A percentile compares a stretch with the other conserved stretches of the same genome.
Evolutionary conservation across 805 yeast species (phyloP).

Genomic region (Wickerhamomyces strasburgensis): DNA sequence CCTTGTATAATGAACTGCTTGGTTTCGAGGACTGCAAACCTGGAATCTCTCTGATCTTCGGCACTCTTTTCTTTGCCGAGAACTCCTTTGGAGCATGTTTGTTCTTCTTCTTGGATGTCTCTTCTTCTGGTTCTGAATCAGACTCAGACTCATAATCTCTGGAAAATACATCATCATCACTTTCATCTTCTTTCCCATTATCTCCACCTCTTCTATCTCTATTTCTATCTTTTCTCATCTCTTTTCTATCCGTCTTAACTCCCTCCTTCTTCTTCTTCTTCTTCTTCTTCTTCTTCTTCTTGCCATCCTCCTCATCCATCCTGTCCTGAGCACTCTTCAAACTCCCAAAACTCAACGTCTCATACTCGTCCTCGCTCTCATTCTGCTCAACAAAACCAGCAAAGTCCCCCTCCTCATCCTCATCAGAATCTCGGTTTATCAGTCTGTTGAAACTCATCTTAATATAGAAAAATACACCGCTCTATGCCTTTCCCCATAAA

Average conservation of each 20-base stretch:
- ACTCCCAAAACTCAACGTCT: slow-evolving; percentile 59
- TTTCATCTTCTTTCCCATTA: slow-evolving; percentile 7
- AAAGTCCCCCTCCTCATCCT: slow-evolving; percentile 16
- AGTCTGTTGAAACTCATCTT: neutral
- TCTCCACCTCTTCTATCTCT: slow-evolving; percentile 16
- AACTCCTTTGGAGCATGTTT: slow-evolving; percentile 89
- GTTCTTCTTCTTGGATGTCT: slow-evolving; percentile 32
- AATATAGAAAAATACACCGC: too few relatives aligned
- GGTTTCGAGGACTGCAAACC: slow-evolving; percentile 46
- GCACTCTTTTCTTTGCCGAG: slow-evolving; percentile 68
- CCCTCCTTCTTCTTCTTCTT: slow-evolving; percentile 1
- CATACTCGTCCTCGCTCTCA: slow-evolving; percentile 37
- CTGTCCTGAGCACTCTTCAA: slow-evolving; percentile 55
- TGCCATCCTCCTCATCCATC: slow-evolving; percentile 19
- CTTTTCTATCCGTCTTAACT: slow-evolving; percentile 1
- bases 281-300: slow-evolving; percentile 4
- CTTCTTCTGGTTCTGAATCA: slow-evolving; percentile 20
- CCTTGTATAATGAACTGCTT: slow-evolving; percentile 49
- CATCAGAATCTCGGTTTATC: slow-evolving; percentile 6
- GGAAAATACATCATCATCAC: slow-evolving; percentile 35
- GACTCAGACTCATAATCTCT: slow-evolving; percentile 26
- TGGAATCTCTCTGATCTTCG: slow-evolving; percentile 68
- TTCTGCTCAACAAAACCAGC: slow-evolving; percentile 10
- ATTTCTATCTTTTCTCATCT: slow-evolving; percentile 3
- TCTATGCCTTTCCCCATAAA: too few relatives aligned